Evolutionary conservation across 768 basidiomycete species (phyloP), one percentile per base, ranked within the genome.

Genomic region (Leucocoprinus leucothites): DNA sequence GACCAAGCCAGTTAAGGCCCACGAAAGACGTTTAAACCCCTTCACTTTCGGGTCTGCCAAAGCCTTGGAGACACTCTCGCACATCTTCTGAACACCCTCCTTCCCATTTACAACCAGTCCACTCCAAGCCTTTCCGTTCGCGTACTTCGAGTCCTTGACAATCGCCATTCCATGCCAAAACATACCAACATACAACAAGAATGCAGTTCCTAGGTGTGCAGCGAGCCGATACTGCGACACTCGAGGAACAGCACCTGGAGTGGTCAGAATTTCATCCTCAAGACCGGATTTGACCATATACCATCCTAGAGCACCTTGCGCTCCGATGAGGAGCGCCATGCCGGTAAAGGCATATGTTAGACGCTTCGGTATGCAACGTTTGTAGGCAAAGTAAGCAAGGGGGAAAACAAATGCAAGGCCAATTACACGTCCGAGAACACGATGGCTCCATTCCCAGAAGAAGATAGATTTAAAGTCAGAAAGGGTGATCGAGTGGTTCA

Each of bases 261-360:
- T 86, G 5, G 86, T 80, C 73, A 98, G 78, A 51, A 91, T 75
- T 9, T 89, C 81, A 51, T 91, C 83, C 62, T 94, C 89, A 9
- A 99, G 77, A 1, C 97, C 97, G 11, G 94, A 98, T 68, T 95
- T 89, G 53, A 99, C 97, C 97, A 99, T 99, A 76, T 98, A 98
- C 97, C 97, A 99, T 24, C 97, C 97, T 18, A 99, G 78, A 18
- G 82, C 78, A 44, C 97, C 97, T 70, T 99, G 94, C 18, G 84
- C 86, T 25, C 94, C 97, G 48, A 99, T 87, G 28, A 98, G 82
- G 0, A 85, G 65, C 0, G 87, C 89, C 59, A 98, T 79, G 1
- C 82, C 86, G 13, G 81, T 69, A 21, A 97, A 81, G 58, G 84
- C 82, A n/a, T 69, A 63, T 1, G 85, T 80, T 57, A 93, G 76